Evolutionary conservation across 257 asterid genomes (phyloP).

Genomic region (Solanum peruvianum): DNA sequence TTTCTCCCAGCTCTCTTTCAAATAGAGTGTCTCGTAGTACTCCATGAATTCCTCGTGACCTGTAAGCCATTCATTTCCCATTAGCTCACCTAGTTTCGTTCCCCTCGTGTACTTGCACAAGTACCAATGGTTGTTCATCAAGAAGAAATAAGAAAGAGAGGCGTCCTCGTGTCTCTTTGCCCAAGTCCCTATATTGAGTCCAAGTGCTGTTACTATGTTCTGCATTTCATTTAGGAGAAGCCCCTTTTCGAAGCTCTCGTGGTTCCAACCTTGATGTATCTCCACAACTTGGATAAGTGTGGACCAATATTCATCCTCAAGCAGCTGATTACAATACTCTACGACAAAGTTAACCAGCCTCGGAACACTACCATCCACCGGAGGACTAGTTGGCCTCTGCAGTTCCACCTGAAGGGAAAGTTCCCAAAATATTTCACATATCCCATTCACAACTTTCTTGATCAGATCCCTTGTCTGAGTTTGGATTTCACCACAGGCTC

Average conservation of each 20-base stretch:
- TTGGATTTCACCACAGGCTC: slow-evolving; percentile 41
- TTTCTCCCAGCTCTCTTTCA: slow-evolving; percentile 68
- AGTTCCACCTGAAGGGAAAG: slow-evolving; percentile 61
- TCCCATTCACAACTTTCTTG: slow-evolving; percentile 53
- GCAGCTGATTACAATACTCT: slow-evolving; percentile 55
- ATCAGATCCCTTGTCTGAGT: slow-evolving; percentile 54
- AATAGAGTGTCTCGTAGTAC: slow-evolving; percentile 30
- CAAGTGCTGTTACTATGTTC: slow-evolving; percentile 38
- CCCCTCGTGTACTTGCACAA: slow-evolving; percentile 36
- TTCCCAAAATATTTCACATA: slow-evolving; percentile 54
- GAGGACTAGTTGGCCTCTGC: slow-evolving; percentile 46
- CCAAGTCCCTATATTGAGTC: slow-evolving; percentile 58
- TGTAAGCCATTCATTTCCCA: slow-evolving; percentile 63
- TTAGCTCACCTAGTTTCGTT: slow-evolving; percentile 52
- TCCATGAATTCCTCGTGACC: slow-evolving; percentile 40
- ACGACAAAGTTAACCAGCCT: slow-evolving; percentile 49
- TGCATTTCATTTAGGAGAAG: slow-evolving; percentile 33
- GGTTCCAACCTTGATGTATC: slow-evolving; percentile 61
- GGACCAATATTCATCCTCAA: slow-evolving; percentile 47
- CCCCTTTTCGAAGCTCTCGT: slow-evolving; percentile 16
- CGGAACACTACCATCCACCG: slow-evolving; percentile 52
- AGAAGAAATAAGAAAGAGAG: slow-evolving; percentile 41
- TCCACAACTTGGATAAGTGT: slow-evolving; percentile 45
- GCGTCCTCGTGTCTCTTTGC: slow-evolving; percentile 35
- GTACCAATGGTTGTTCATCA: slow-evolving; percentile 62